These are phyloP conservation scores for Talaromyces sp. DNA, from an alignment of 2,329 filamentous ascomycete genomes.

Conservation along the genomic window DNA sequence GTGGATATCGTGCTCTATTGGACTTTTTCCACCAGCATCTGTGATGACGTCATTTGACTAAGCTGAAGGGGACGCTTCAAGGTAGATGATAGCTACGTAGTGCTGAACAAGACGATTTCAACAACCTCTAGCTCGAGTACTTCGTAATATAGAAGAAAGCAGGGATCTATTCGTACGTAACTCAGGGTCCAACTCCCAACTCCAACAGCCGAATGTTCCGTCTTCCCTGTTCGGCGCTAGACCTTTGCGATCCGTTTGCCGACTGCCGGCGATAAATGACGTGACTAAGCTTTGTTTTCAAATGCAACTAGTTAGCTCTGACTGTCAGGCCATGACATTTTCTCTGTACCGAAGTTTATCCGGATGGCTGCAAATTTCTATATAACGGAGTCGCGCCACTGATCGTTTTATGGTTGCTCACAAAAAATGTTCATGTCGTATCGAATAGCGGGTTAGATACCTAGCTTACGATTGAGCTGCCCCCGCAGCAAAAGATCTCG, in stretches of 20 bases:
- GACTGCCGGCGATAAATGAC: neutral
- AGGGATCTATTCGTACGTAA: neutral
- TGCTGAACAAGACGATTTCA: no score
- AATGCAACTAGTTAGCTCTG: neutral
- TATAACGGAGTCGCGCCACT: neutral
- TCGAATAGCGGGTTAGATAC: neutral
- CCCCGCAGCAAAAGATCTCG: neutral
- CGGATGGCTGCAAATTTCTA: neutral
- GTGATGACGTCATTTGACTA: conserved; percentile 20
- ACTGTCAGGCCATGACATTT: neutral
- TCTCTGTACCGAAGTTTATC: neutral
- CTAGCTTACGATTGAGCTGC: neutral
- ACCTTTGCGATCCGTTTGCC: neutral
- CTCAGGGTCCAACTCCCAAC: neutral
- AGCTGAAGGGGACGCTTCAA: no score
- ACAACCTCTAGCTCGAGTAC: neutral
- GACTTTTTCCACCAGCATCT: conserved; percentile 43
- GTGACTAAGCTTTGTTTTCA: neutral
- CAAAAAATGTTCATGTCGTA: neutral
- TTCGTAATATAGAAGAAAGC: neutral
- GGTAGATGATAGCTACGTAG: neutral
- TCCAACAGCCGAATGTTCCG: neutral
- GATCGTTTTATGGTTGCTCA: neutral
- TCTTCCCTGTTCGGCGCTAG: neutral
- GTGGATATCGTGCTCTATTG: conserved; percentile 40